Evolutionary conservation across 2,329 filamentous ascomycete genomes (phyloP).

Genomic region (Cordyceps cicadae): DNA sequence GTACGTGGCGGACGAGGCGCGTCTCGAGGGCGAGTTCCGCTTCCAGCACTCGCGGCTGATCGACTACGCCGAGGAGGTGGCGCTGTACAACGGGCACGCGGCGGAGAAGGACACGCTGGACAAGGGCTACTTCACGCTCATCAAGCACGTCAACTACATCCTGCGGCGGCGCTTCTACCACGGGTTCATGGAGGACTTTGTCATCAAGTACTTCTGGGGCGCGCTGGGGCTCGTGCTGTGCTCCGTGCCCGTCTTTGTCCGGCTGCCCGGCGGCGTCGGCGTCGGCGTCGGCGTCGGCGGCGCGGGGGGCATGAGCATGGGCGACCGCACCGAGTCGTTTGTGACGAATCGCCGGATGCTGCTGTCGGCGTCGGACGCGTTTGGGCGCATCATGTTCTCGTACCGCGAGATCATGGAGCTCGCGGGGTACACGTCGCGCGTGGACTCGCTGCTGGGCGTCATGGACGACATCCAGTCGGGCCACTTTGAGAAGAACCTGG

Average conservation of each 20-base stretch:
- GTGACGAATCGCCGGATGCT: conserved; percentile 91
- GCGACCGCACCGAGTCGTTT: conserved; percentile 67
- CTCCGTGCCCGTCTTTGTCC: conserved; percentile 93
- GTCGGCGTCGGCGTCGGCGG: conserved; percentile 42
- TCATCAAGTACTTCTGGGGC: conserved; percentile 99
- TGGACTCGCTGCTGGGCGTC: conserved; percentile 80
- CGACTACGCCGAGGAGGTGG: conserved; percentile 92
- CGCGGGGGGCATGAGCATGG: conserved; percentile 54
- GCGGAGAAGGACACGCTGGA: conserved; percentile 94
- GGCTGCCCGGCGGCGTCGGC: conserved; percentile 67
- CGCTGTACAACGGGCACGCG: conserved; percentile 83
- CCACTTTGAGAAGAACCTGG: conserved; percentile 91
- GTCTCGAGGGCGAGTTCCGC: conserved; percentile 89
- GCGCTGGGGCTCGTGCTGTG: conserved; percentile 85
- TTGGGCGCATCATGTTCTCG: conserved; percentile 93
- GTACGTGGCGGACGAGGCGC: conserved; percentile 93
- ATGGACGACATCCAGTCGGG: conserved; percentile 89
- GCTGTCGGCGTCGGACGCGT: conserved; percentile 87
- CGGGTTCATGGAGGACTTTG: conserved; percentile 99
- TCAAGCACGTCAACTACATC: conserved; percentile 98
- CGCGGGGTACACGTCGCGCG: conserved; percentile 88
- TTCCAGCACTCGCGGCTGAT: conserved; percentile 93
- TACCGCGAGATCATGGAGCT: conserved; percentile 97
- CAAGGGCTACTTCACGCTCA: conserved; percentile 97
- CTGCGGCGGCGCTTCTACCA: conserved; percentile 86